Evolutionary conservation across 2,329 filamentous ascomycete species (phyloP).

Genomic region (Waltergamsia citrina): DNA sequence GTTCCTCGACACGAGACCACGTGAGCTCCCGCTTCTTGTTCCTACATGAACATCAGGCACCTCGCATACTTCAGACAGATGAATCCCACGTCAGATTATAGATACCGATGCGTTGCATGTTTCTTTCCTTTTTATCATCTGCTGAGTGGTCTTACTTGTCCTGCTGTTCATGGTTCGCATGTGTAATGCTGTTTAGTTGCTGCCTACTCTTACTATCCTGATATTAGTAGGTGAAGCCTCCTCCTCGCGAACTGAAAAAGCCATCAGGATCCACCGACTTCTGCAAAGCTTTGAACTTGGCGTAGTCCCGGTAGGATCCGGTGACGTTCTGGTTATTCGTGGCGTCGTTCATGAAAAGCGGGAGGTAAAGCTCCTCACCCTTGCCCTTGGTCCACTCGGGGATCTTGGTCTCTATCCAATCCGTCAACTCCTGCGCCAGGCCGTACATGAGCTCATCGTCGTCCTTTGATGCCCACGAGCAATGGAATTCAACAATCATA

Average conservation of each 20-base stretch:
- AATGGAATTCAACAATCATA: conserved; percentile 14
- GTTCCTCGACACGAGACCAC: background rate
- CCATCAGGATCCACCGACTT: conserved; percentile 16
- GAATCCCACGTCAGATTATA: no score
- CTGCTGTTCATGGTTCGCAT: no score
- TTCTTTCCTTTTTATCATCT: no score
- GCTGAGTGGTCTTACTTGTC: no score
- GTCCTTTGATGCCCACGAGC: conserved; percentile 10
- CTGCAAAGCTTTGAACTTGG: conserved; percentile 19
- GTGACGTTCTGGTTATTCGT: conserved; percentile 20
- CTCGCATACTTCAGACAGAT: no score
- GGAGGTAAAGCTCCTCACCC: conserved; percentile 13
- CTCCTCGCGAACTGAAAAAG: conserved; percentile 13
- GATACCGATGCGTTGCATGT: no score
- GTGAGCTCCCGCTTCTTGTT: no score
- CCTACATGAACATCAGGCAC: no score
- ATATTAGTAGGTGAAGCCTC: conserved; percentile 15
- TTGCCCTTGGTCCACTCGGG: conserved; percentile 10
- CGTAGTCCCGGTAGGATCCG: conserved; percentile 15
- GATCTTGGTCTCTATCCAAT: conserved; percentile 11
- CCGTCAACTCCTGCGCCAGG: conserved; percentile 8
- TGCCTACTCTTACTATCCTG: no score
- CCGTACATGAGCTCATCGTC: conserved; percentile 12
- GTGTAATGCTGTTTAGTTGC: no score
- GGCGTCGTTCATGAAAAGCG: conserved; percentile 24